These are phyloP conservation scores for Arthrobotrys pseudoclavata DNA, from an alignment of 2,329 filamentous ascomycete genomes.

Conservation along the genomic window DNA sequence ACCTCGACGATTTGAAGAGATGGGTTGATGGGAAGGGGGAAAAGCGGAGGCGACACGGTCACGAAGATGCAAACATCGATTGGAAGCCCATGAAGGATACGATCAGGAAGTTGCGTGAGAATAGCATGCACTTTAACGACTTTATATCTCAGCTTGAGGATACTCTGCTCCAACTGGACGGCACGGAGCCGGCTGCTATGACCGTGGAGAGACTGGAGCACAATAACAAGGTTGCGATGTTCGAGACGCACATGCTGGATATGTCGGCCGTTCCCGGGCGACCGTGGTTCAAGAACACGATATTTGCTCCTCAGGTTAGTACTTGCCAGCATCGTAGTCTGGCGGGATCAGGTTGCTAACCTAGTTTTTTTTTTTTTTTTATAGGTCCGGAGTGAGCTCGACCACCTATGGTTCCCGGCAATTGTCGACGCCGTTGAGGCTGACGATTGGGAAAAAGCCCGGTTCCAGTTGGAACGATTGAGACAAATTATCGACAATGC, in stretches of 20 bases:
- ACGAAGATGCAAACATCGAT: constrained; percentile 67
- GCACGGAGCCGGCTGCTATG: constrained; percentile 80
- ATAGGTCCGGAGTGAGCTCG: constrained; percentile 53
- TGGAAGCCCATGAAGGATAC: constrained; percentile 75
- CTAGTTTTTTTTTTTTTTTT: background rate
- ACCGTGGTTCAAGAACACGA: constrained; percentile 91
- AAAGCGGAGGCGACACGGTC: constrained; percentile 62
- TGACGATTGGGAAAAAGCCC: constrained; percentile 77
- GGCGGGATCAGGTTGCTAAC: constrained; percentile 17
- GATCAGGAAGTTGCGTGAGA: constrained; percentile 73
- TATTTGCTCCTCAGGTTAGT: constrained; percentile 80
- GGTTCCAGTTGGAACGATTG: constrained; percentile 54
- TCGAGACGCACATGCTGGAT: constrained; percentile 88
- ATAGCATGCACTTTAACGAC: constrained; percentile 70
- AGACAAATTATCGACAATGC: constrained; percentile 50
- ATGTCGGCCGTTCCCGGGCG: constrained; percentile 85
- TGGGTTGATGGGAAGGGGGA: constrained; percentile 73
- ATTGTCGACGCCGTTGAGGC: constrained; percentile 82
- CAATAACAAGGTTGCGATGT: constrained; percentile 82
- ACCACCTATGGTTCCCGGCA: constrained; percentile 74
- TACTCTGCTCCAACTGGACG: constrained; percentile 77
- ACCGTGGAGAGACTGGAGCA: constrained; percentile 78
- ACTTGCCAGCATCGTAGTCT: background rate
- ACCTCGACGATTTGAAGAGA: constrained; percentile 76
- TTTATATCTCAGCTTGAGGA: constrained; percentile 86